Evolutionary conservation across 2,329 filamentous ascomycete genomes (phyloP).

Genomic region (Raffaelea ambrosiae): DNA sequence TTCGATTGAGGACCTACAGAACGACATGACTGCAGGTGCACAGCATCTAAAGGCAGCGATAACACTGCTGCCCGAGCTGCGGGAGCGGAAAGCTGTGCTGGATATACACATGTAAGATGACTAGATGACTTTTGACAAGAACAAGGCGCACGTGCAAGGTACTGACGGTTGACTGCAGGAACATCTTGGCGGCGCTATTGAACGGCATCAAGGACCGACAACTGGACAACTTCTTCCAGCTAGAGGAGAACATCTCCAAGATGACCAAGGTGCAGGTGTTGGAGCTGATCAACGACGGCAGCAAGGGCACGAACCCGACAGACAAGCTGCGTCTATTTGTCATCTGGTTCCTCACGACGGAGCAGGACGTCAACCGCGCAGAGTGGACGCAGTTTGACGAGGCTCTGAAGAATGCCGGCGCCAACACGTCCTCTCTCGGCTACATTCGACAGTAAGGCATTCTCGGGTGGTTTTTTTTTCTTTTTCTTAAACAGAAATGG

Average conservation of each 20-base stretch:
- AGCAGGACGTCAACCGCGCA: slow-evolving; percentile 72
- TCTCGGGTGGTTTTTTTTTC: background rate
- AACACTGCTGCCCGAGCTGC: slow-evolving; percentile 80
- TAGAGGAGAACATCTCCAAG: slow-evolving; percentile 88
- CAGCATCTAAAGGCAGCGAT: slow-evolving; percentile 95
- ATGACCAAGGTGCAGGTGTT: slow-evolving; percentile 84
- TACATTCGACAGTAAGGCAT: slow-evolving; percentile 73
- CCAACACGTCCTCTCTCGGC: slow-evolving; percentile 67
- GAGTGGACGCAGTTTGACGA: slow-evolving; percentile 86
- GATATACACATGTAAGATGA: slow-evolving; percentile 87
- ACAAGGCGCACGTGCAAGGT: no score
- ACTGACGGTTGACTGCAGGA: slow-evolving; percentile 26
- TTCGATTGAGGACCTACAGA: slow-evolving; percentile 85
- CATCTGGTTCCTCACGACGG: slow-evolving; percentile 94
- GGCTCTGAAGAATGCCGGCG: slow-evolving; percentile 65
- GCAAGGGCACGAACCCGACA: slow-evolving; percentile 72
- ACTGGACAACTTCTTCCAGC: slow-evolving; percentile 90
- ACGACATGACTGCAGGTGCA: slow-evolving; percentile 79
- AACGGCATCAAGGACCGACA: slow-evolving; percentile 88
- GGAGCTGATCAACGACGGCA: slow-evolving; percentile 71
- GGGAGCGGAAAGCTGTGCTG: slow-evolving; percentile 83
- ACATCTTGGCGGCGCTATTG: slow-evolving; percentile 71
- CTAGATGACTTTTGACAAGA: no score
- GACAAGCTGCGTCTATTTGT: slow-evolving; percentile 93
- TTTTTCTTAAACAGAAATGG: background rate